Percentiles rank a stretch among this genome's conserved stretches.
Conservation (phyloP, 805 yeast genomes). For the Ogataea haglerorum region DNA sequence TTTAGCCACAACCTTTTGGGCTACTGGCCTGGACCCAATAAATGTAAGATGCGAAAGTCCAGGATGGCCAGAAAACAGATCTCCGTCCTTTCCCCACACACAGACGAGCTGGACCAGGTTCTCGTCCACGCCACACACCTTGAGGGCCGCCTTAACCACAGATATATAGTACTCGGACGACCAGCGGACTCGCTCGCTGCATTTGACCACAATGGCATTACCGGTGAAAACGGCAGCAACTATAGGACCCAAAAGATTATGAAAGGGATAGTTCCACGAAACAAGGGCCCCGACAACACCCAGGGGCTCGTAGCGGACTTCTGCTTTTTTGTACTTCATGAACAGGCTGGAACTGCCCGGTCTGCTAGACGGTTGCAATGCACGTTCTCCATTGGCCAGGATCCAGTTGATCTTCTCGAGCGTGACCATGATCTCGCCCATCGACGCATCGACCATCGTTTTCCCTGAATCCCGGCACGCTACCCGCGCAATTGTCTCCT, state of each 20-base stretch:
- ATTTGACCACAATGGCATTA: constrained; percentile 84
- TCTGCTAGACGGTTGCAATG: constrained; percentile 66
- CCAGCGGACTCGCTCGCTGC: constrained; percentile 97
- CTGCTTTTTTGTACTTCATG: constrained; percentile 88
- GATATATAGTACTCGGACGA: constrained; percentile 76
- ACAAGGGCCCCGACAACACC: constrained; percentile 88
- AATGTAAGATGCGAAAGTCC: constrained; percentile 86
- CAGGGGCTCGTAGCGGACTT: constrained; percentile 89
- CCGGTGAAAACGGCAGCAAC: constrained; percentile 89
- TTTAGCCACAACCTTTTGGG: constrained; percentile 77
- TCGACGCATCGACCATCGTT: constrained; percentile 90
- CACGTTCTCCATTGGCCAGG: constrained; percentile 72
- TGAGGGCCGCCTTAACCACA: constrained; percentile 68
- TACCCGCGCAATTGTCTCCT: constrained; percentile 80
- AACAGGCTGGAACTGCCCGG: constrained; percentile 85
- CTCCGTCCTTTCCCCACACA: constrained; percentile 84
- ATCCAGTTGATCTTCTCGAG: constrained; percentile 92
- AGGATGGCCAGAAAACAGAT: constrained; percentile 78
- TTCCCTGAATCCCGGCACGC: constrained; percentile 98
- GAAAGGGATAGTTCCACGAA: constrained; percentile 98
- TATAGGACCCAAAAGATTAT: constrained; percentile 88
- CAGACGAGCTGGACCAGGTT: constrained; percentile 83
- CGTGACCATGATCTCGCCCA: constrained; percentile 96
- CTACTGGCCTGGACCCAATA: constrained; percentile 94
- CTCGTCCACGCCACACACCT: constrained; percentile 71